Percentiles rank a stretch among this genome's conserved stretches.
phyloP scores from a whole-genome alignment of 352 stramenopile genomes.

The Phytopythium vexans region DNA sequence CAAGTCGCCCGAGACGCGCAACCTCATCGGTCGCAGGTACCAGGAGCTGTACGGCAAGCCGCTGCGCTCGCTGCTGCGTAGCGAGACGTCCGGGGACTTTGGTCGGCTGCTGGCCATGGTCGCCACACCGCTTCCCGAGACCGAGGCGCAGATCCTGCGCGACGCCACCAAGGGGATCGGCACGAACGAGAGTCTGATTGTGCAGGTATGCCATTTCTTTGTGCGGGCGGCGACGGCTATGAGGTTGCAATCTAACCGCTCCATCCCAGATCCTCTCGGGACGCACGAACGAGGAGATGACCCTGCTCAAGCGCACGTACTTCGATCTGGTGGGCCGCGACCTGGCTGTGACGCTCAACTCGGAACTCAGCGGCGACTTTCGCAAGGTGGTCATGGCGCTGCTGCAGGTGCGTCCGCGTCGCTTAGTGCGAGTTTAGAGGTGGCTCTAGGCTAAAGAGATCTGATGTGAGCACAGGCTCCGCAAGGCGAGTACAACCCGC shows the following conservation, averaged over 20 bases:
- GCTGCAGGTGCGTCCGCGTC: constrained; percentile 24
- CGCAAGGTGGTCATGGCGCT: constrained; percentile 72
- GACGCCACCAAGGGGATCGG: constrained; percentile 72
- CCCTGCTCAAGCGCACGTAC: constrained; percentile 78
- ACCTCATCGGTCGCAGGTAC: constrained; percentile 69
- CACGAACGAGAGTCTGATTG: constrained; percentile 66
- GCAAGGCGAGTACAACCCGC: constrained; percentile 48
- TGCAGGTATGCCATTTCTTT: constrained; percentile 18
- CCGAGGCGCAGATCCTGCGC: constrained; percentile 62
- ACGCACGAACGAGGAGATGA: constrained; percentile 77
- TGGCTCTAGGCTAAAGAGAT: neutral
- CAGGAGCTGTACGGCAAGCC: constrained; percentile 59
- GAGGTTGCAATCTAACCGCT: neutral
- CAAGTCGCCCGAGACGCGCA: constrained; percentile 65
- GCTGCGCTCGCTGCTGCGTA: constrained; percentile 54
- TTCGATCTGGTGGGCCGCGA: constrained; percentile 69
- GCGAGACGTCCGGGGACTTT: constrained; percentile 76
- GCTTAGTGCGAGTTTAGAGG: neutral
- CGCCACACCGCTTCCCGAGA: constrained; percentile 63
- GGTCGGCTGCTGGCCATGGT: constrained; percentile 68
- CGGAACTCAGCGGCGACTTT: constrained; percentile 73
- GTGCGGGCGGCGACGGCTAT: neutral
- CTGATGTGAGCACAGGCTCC: constrained; percentile 18
- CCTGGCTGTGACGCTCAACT: constrained; percentile 55
- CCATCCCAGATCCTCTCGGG: constrained; percentile 45